Conservation (phyloP, 192 early-diverging fungal genomes). For the Anaeromyces robustus region DNA sequence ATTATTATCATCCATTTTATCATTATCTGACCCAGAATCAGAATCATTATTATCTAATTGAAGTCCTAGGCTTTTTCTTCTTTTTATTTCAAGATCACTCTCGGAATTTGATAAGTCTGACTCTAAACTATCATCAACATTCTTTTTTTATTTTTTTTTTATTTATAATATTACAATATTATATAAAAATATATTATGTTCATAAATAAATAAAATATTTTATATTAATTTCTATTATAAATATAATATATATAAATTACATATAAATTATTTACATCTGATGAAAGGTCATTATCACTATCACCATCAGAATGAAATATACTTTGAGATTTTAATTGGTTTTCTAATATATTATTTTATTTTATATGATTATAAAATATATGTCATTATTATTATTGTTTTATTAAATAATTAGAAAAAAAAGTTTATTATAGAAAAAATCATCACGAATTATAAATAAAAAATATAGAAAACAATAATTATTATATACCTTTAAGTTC, state of each 20-base stretch:
- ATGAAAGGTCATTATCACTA: background rate
- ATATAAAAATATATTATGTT: too few relatives aligned
- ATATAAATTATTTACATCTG: background rate
- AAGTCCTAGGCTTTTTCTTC: background rate
- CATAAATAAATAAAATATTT: too few relatives aligned
- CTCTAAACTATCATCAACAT: background rate
- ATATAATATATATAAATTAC: too few relatives aligned
- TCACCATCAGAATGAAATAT: background rate
- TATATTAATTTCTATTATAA: too few relatives aligned
- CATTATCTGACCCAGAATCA: conserved; percentile 2
- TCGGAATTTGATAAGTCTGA: background rate
- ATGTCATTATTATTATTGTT: too few relatives aligned
- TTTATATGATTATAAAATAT: too few relatives aligned
- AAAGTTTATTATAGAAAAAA: too few relatives aligned
- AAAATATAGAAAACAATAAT: background rate
- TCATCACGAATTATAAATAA: too few relatives aligned
- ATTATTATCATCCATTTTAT: conserved; percentile 2
- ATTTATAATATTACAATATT: too few relatives aligned
- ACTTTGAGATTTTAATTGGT: background rate
- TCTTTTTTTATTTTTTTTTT: background rate
- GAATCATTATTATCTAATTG: background rate
- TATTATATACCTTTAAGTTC: conserved; percentile 7
- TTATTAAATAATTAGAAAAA: too few relatives aligned
- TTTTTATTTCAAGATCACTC: background rate
- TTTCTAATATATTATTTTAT: conserved; percentile 2